Conservation (phyloP, 768 basidiomycete genomes). For the Leccinum uliginosum region DNA sequence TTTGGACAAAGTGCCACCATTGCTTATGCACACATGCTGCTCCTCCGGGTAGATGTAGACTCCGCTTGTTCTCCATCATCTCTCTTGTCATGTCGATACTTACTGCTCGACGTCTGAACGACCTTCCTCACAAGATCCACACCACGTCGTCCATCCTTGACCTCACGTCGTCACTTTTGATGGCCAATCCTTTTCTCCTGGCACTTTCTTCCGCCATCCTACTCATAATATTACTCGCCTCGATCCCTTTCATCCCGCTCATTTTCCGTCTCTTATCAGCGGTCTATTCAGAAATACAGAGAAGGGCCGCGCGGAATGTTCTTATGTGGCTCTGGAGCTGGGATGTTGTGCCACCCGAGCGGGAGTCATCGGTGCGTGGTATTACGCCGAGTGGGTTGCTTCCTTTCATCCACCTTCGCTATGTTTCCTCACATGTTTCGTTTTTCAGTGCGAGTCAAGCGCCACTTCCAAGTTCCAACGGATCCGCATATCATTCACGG, state of each 20-base stretch:
- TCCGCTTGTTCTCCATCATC: slow-evolving; percentile 69
- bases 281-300: slow-evolving; percentile 48
- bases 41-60: slow-evolving; percentile 46
- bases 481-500: slow-evolving; percentile 74
- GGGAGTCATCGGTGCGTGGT: slow-evolving; percentile 89
- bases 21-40: slow-evolving; percentile 70
- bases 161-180: slow-evolving; percentile 65
- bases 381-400: slow-evolving; percentile 59
- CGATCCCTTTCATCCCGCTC: slow-evolving; percentile 76
- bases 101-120: slow-evolving; percentile 65
- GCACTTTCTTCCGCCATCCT: slow-evolving; percentile 72
- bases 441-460: slow-evolving; percentile 24
- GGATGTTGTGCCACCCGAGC: slow-evolving; percentile 72
- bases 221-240: slow-evolving; percentile 58
- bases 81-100: slow-evolving; percentile 66
- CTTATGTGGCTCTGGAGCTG: slow-evolving; percentile 69
- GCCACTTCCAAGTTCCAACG: slow-evolving; percentile 40
- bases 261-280: slow-evolving; percentile 73
- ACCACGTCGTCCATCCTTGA: slow-evolving; percentile 53
- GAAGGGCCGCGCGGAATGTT: slow-evolving; percentile 41
- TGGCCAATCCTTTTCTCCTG: slow-evolving; percentile 70
- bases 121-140: slow-evolving; percentile 70
- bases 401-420: background rate
- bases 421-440: slow-evolving; percentile 2
- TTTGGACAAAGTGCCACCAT: slow-evolving; percentile 80